Evolutionary conservation across 202 grass and related monocot species (phyloP).

Genomic region (Schoenoplectus tabernaemontani): DNA sequence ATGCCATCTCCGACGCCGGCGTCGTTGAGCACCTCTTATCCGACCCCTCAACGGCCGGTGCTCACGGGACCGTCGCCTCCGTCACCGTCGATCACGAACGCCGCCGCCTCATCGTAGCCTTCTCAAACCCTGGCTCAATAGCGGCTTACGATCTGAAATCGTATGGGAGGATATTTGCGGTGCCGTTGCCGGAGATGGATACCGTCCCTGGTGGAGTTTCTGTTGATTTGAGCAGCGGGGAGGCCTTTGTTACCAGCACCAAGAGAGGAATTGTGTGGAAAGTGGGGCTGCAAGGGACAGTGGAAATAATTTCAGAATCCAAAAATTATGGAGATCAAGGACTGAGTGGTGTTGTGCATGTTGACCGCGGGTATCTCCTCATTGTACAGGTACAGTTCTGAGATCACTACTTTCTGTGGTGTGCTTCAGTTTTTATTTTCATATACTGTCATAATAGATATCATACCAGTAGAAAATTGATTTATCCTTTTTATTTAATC

Average conservation of each 20-base stretch:
- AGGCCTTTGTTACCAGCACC: constrained; percentile 43
- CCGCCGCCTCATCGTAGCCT: constrained; percentile 54
- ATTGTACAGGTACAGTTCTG: constrained; percentile 26
- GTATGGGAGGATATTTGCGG: constrained; percentile 43
- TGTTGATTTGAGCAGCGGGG: constrained; percentile 49
- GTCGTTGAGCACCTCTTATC: constrained; percentile 54
- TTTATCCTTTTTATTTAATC: background rate
- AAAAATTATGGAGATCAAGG: constrained; percentile 31
- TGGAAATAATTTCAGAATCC: constrained; percentile 36
- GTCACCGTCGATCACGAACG: constrained; percentile 40
- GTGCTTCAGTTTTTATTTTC: background rate
- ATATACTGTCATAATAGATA: background rate
- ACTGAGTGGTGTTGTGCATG: constrained; percentile 46
- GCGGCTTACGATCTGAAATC: constrained; percentile 61
- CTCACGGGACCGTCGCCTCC: background rate
- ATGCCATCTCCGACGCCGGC: constrained; percentile 78
- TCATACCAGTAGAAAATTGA: background rate
- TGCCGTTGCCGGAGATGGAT: constrained; percentile 31
- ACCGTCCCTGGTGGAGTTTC: constrained; percentile 40
- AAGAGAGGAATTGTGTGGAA: constrained; percentile 47
- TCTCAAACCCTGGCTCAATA: constrained; percentile 33
- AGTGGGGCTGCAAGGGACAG: constrained; percentile 28
- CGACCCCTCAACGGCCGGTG: constrained; percentile 4
- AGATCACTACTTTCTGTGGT: background rate
- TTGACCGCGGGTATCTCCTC: constrained; percentile 51